Evolutionary conservation across 768 basidiomycete genomes (phyloP).

Genomic region (Boletus sensibilis): DNA sequence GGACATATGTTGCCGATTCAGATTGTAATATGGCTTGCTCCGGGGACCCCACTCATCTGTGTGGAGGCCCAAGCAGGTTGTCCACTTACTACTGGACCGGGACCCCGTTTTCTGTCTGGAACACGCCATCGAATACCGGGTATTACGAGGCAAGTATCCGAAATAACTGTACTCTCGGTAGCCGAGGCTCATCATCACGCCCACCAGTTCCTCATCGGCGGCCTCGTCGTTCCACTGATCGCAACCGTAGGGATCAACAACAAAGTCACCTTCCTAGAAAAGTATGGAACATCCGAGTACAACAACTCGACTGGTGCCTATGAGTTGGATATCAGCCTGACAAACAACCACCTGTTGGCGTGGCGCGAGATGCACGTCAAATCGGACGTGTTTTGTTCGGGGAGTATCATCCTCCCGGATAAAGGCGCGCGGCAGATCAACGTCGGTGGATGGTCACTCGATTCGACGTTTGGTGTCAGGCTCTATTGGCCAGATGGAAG

Average conservation of each 20-base stretch:
- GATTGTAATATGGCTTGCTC: conserved; percentile 56
- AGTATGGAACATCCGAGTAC: conserved; percentile 61
- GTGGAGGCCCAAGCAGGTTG: conserved; percentile 58
- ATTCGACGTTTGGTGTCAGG: conserved; percentile 71
- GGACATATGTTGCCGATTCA: conserved; percentile 32
- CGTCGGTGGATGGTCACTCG: conserved; percentile 54
- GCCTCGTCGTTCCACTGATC: conserved; percentile 69
- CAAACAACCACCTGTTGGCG: conserved; percentile 41
- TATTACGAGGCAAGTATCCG: conserved; percentile 57
- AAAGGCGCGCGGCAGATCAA: conserved; percentile 46
- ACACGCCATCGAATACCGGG: conserved; percentile 62
- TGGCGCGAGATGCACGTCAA: conserved; percentile 80
- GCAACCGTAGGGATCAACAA: conserved; percentile 78
- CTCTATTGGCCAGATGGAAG: conserved; percentile 70
- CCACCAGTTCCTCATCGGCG: conserved; percentile 45
- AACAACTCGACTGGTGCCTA: conserved; percentile 74
- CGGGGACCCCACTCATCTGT: conserved; percentile 67
- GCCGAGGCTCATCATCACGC: neutral
- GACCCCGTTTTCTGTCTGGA: conserved; percentile 54
- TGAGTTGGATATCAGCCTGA: conserved; percentile 67
- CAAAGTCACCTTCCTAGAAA: conserved; percentile 80
- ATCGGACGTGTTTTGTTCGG: conserved; percentile 81
- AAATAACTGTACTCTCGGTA: neutral
- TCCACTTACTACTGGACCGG: conserved; percentile 56
- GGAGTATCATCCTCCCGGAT: conserved; percentile 70